phyloP scores from a whole-genome alignment of 2,329 filamentous ascomycete species.

The Aspergillus pseudoglaucus region DNA sequence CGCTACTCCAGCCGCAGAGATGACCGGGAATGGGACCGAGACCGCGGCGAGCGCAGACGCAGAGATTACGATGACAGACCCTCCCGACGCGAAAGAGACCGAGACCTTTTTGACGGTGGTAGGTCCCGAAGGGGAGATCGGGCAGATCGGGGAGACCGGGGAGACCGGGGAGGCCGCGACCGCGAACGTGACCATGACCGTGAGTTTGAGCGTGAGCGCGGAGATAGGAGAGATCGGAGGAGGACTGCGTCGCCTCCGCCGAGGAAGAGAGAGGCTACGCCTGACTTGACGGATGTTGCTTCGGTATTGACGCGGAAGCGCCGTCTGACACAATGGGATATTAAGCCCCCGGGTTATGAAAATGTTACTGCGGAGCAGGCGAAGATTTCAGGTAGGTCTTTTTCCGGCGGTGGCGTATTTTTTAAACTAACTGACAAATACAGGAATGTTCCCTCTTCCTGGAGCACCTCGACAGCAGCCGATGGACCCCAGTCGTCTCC shows the following conservation, averaged over 20 bases:
- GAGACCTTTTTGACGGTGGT: slow-evolving; percentile 61
- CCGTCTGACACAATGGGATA: slow-evolving; percentile 97
- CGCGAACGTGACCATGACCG: slow-evolving; percentile 38
- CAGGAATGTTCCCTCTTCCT: slow-evolving; percentile 93
- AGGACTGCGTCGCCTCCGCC: slow-evolving; percentile 75
- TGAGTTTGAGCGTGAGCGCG: slow-evolving; percentile 21
- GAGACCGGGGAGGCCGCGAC: slow-evolving; percentile 39
- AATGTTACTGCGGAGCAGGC: slow-evolving; percentile 97
- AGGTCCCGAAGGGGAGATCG: slow-evolving; percentile 41
- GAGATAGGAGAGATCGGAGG: slow-evolving; percentile 48
- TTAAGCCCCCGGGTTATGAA: slow-evolving; percentile 96
- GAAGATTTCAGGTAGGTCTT: slow-evolving; percentile 66
- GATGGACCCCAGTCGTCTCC: slow-evolving; percentile 88
- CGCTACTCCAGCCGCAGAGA: slow-evolving; percentile 69
- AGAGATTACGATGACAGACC: slow-evolving; percentile 59
- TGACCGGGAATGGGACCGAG: slow-evolving; percentile 72
- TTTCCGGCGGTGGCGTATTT: background rate
- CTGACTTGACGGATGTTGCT: slow-evolving; percentile 82
- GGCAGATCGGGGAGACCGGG: slow-evolving; percentile 34
- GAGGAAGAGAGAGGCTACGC: slow-evolving; percentile 89
- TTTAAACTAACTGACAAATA: slow-evolving; percentile 1
- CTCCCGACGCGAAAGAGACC: slow-evolving; percentile 45
- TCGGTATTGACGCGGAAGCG: slow-evolving; percentile 80
- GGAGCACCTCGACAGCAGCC: slow-evolving; percentile 90
- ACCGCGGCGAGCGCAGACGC: slow-evolving; percentile 52